Evolutionary conservation across 169 alveolate genomes (phyloP).

Genomic region (Plasmodium chabaudi): DNA sequence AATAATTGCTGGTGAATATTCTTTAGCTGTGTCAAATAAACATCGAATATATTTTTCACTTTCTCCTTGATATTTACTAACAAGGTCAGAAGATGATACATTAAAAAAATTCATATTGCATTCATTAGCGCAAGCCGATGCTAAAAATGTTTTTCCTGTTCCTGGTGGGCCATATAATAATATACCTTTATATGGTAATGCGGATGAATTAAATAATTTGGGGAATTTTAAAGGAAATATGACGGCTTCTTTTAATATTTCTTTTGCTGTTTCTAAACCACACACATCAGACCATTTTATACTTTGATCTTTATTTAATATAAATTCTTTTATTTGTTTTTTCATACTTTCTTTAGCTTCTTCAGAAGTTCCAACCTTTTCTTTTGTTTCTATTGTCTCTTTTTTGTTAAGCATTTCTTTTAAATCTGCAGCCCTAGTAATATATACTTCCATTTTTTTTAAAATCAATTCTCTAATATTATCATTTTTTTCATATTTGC

Average conservation of each 20-base stretch:
- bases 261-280: conserved; percentile 96
- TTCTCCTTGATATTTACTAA: conserved; percentile 99
- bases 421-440: conserved; percentile 82
- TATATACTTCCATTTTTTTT: conserved; percentile 83
- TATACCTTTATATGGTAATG: conserved; percentile 75
- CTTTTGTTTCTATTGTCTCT: conserved; percentile 53
- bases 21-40: conserved; percentile 97
- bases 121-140: conserved; percentile 99
- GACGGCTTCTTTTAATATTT: conserved; percentile 95
- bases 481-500: conserved; percentile 79
- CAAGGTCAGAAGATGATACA: conserved; percentile 97
- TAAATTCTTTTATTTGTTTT: conserved; percentile 56
- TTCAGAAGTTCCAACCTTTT: conserved; percentile 59
- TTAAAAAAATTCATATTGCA: conserved; percentile 94
- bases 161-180: conserved; percentile 95
- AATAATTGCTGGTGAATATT: conserved; percentile 96
- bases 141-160: conserved; percentile 98
- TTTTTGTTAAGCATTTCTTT: conserved; percentile 76
- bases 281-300: conserved; percentile 97
- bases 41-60: conserved; percentile 96
- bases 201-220: conserved; percentile 91
- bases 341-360: conserved; percentile 74
- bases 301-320: conserved; percentile 82
- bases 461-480: conserved; percentile 80
- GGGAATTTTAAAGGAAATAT: conserved; percentile 96